Percentiles rank a stretch among this genome's conserved stretches.
Evolutionary conservation across 352 stramenopile species (phyloP).

Genomic region (Globisporangium mamillatum): DNA sequence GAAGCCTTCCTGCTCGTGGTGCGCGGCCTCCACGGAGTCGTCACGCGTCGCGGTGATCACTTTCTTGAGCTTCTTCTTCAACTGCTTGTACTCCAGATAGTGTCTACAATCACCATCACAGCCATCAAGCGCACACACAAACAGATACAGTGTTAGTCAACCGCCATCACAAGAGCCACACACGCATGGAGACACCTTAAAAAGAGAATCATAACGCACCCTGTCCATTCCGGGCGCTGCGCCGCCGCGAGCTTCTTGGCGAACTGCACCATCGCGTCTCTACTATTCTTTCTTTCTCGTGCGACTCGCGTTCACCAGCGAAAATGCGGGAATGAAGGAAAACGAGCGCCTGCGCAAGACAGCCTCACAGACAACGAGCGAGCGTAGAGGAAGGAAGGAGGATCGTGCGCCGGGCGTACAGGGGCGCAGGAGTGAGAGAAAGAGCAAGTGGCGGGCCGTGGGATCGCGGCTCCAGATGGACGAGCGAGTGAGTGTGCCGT

Average conservation of each 20-base stretch:
- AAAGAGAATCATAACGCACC: slow-evolving; percentile 24
- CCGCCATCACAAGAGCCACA: not conserved
- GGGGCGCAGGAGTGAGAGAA: not conserved
- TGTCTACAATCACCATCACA: slow-evolving; percentile 35
- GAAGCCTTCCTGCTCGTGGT: slow-evolving; percentile 59
- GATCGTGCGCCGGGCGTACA: not conserved
- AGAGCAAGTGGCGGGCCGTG: not conserved
- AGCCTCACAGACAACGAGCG: not conserved
- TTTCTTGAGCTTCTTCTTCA: slow-evolving; percentile 86
- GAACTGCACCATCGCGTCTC: slow-evolving; percentile 67
- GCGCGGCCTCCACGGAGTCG: slow-evolving; percentile 22
- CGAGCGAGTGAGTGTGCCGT: not conserved
- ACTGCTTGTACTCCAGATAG: slow-evolving; percentile 89
- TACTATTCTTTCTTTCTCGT: not conserved
- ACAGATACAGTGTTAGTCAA: not conserved
- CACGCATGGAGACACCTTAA: not conserved
- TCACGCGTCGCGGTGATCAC: slow-evolving; percentile 49
- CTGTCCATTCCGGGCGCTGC: slow-evolving; percentile 72
- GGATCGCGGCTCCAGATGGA: not conserved
- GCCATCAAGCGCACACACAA: not conserved
- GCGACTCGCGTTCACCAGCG: not conserved
- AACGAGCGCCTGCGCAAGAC: not conserved
- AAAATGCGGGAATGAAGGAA: not conserved
- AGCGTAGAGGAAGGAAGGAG: not conserved
- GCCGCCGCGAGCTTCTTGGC: slow-evolving; percentile 76